phyloP scores from a whole-genome alignment of 148 eudicot species.

The Cornus kousa region DNA sequence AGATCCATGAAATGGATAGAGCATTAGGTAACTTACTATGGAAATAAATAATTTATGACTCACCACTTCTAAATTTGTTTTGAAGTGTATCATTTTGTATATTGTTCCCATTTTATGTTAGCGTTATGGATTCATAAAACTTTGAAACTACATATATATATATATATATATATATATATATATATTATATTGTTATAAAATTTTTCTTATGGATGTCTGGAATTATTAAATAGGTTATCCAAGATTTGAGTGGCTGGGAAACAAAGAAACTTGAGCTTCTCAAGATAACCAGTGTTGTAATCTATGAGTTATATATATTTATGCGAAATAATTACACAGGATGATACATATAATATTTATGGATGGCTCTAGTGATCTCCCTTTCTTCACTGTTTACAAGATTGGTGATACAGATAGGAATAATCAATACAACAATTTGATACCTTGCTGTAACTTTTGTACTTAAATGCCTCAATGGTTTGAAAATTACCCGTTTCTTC shows the following conservation, averaged over 20 bases:
- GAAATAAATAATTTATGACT: not conserved
- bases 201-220: not conserved
- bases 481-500: not conserved
- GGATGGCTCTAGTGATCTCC: not conserved
- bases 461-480: not conserved
- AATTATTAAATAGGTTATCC: conserved; percentile 24
- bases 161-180: too few relatives aligned
- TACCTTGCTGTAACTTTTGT: conserved; percentile 7
- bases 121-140: too few relatives aligned
- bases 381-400: conserved; percentile 37
- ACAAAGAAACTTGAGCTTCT: conserved; percentile 32
- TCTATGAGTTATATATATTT: conserved; percentile 35
- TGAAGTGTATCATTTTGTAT: too few relatives aligned
- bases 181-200: too few relatives aligned
- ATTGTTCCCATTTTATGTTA: not conserved
- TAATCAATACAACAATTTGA: conserved; percentile 42
- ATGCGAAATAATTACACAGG: not conserved
- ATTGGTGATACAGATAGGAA: conserved; percentile 32
- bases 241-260: conserved; percentile 38
- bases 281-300: conserved; percentile 25
- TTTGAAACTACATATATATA: too few relatives aligned
- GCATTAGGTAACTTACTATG: too few relatives aligned
- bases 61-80: not conserved
- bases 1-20: too few relatives aligned
- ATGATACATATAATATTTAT: not conserved